Evolutionary conservation across 345 rosid genomes (phyloP), one percentile per base, ranked within the genome.

Genomic region (Angophora floribunda): DNA sequence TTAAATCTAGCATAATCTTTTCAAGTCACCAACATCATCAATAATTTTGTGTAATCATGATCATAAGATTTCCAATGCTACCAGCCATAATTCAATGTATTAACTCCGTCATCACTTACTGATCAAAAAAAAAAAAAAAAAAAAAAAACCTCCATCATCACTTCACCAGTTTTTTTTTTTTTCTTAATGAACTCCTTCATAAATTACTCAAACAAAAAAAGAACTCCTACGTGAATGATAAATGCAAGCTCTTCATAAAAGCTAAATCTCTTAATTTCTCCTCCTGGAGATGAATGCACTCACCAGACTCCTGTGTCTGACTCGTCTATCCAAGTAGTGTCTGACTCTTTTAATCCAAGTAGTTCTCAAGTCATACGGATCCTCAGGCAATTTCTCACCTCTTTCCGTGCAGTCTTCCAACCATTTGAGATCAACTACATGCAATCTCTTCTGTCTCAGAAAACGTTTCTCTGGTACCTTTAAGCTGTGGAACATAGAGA

Each of bases 361-460:
- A 52, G 9, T 85, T 53, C 44, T 85, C 86, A 97, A 91, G 91
- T 88, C 92, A 90, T 97, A 95, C 6, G 89, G 52, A 59, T 93
- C 96, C 92, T 97, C 98, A n/a, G 87, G 90, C 92, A 95, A 85
- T 90, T 93, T 95, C 85, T 93, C 87, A 89, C 92, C 95, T 85
- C 86, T 90, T 88, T 92, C 92, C 92, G 95, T 87, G 89, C 96
- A 95, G 84, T 95, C 94, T 61, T 95, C 98, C 91, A 98, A 90
- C 99, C 99, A 98, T 85, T 92, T 94, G 80, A 91, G 93, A 87
- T 91, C 89, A 89, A 98, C 94, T 88, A 97, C 94, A 89, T 90
- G 92, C 88, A 95, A 88, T 87, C 91, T 93, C 88, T 87, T 95
- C 90, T 90, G 94, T 79, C 88, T 52, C 36, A 96, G 86, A 88